Evolutionary conservation across 2,329 filamentous ascomycete species (phyloP).

Genomic region (Arachnomyces sp.): DNA sequence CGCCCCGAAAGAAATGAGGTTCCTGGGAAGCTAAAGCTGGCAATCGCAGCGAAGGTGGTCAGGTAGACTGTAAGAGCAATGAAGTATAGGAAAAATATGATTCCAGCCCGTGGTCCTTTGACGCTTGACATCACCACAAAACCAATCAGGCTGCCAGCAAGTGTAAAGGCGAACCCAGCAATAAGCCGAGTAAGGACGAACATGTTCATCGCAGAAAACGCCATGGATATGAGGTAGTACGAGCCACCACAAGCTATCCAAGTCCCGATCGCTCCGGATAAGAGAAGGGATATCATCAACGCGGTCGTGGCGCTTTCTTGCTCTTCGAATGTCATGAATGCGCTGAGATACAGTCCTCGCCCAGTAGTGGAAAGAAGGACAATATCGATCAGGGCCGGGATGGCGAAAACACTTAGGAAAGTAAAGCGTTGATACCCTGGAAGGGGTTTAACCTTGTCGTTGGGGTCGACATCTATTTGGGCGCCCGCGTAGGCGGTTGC

Average conservation of each 20-base stretch:
- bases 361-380: constrained; percentile 51
- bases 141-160: constrained; percentile 47
- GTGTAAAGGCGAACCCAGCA: constrained; percentile 42
- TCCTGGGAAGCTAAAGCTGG: constrained; percentile 47
- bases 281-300: constrained; percentile 50
- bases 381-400: constrained; percentile 56
- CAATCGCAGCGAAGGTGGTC: constrained; percentile 46
- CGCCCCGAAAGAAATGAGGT: constrained; percentile 52
- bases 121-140: constrained; percentile 44
- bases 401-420: constrained; percentile 53
- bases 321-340: constrained; percentile 44
- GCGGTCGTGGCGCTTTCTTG: constrained; percentile 49
- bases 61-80: constrained; percentile 52
- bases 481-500: constrained; percentile 45
- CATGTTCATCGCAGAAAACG: constrained; percentile 48
- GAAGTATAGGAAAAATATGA: constrained; percentile 54
- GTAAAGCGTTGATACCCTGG: constrained; percentile 45
- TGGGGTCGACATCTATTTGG: constrained; percentile 45
- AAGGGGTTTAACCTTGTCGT: constrained; percentile 36
- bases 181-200: constrained; percentile 47
- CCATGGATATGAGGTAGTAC: constrained; percentile 53
- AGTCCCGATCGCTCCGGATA: constrained; percentile 54
- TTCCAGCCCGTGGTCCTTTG: constrained; percentile 38
- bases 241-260: constrained; percentile 57
- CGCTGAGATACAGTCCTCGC: constrained; percentile 53